Base-by-base conservation (phyloP, 306 rosid species). In the Acmispon strigosus region DNA sequence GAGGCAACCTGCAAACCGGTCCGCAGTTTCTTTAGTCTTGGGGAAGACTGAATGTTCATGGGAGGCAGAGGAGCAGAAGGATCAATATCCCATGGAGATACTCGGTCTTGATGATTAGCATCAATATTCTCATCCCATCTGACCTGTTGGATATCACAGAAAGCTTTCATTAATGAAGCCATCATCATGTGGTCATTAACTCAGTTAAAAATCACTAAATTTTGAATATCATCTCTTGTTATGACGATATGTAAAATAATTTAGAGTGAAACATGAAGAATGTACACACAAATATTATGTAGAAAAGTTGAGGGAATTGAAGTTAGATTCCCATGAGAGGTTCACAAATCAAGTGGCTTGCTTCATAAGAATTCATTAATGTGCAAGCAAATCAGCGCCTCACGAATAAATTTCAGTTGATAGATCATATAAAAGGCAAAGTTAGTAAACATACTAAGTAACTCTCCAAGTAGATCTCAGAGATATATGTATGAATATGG, bases 1-100 rank as follows among this genome's bases (percentile, higher is more conserved):
- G 90, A 78, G 80, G 81, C 45, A 75, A 76, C 83, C 77, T 82
- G 95, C 76, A 85, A 81, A 91, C 88, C 79, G 44, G 92, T 89
- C 86, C 97, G 86, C 88, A 86, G 84, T 84, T 86, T 95, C 88
- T 95, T 95, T 80, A 87, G 83, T 76, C 97, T 89, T 20, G 96
- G 97, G 51, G 96, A 91, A 71, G 96, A 86, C 81, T 95, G 97
- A 78, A 89, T 83, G 86, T 83, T 91, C 85, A 91, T 80, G n/a
- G 96, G 89, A 52, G 96, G 96, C 70, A 86, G 86, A 76, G 96
- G 82, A 80, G 80, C 90, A 32, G 87, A 89, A 77, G 85, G 83
- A 80, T 95, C 96, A 36, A 95, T 87, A 85, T 95, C 99, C 99
- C 99, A 95, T 8, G 92, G 89, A 57, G 96, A 95, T 70, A 95